Evolutionary conservation across 1,139 yeast genomes (phyloP), one percentile per base, ranked within the genome.

Genomic region (Blastobotrys elegans): DNA sequence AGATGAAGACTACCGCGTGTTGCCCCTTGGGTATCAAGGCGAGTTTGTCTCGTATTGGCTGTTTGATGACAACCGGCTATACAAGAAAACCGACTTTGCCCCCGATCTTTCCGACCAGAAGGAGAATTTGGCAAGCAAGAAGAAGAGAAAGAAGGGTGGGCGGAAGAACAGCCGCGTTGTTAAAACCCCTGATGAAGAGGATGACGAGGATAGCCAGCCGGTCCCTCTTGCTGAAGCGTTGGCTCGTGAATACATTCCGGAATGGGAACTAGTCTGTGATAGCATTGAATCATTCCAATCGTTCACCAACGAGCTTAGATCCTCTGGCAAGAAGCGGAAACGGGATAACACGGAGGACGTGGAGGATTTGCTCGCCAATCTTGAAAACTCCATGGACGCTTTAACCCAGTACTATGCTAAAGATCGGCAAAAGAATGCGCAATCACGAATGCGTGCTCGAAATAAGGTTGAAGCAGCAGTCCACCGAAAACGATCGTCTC

Each of bases 1-100:
- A 4, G 30, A 34, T 31, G 44, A 40, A 24, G 44, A 57, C 29
- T 52, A 53, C 35, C 57, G 70, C 3, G 55, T 66, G n/a, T 58
- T 56, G 24, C 69, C 69, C 0, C 55, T 64, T 13, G 71, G 69
- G 18, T 58, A 56, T 56, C 51, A 51, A n/a, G 65, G 57, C 27
- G 56, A 58, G 6, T 56, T 56, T 44, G 64, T 63, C 34, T 49
- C 57, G 6, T 67, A 64, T 47, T 66, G 55, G 42, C 51, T 67
- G 22, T 57, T 67, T 18, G 71, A 66, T 45, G 70, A 67, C 51
- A 66, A 66, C 36, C 53, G 71, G 13, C 52, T 67, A 10, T 67
- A 65, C 50, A 47, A 47, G 21, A 46, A 32, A 47, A 52, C 29
- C 13, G 46, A 43, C 17, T 43, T 36, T 22, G 30, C 32, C 31